Evolutionary conservation across 192 early-diverging fungal genomes (phyloP).

Genomic region (Podila epicladia): DNA sequence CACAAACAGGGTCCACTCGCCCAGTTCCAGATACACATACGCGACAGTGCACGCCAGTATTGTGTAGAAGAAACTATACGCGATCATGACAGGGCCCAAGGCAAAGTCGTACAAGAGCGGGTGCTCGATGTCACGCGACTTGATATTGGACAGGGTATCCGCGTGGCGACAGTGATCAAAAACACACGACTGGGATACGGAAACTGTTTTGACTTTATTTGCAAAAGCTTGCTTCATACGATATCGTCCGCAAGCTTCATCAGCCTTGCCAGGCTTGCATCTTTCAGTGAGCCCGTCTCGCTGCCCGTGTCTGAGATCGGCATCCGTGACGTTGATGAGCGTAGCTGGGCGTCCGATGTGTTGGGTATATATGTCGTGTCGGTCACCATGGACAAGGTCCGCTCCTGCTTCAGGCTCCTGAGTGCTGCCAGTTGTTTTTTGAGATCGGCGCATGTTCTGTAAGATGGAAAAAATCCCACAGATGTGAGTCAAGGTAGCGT

Average conservation of each 20-base stretch:
- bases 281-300: neutral
- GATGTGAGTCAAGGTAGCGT: neutral
- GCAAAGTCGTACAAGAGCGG: no score
- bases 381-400: neutral
- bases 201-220: no score
- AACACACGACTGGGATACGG: no score
- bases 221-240: neutral
- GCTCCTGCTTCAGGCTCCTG: slow-evolving; percentile 21
- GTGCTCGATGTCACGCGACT: no score
- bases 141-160: no score
- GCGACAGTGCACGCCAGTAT: no score
- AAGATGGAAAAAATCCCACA: neutral
- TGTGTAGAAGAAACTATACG: no score
- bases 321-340: neutral
- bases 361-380: neutral
- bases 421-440: slow-evolving; percentile 22
- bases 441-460: slow-evolving; percentile 31
- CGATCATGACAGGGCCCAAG: no score
- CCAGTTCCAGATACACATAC: no score
- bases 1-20: no score
- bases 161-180: no score
- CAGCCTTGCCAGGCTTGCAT: neutral
- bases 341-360: neutral
- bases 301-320: neutral
- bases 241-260: neutral